Evolutionary conservation across 2,329 filamentous ascomycete species (phyloP).

Genomic region (Chrysosporium keratinophilum): DNA sequence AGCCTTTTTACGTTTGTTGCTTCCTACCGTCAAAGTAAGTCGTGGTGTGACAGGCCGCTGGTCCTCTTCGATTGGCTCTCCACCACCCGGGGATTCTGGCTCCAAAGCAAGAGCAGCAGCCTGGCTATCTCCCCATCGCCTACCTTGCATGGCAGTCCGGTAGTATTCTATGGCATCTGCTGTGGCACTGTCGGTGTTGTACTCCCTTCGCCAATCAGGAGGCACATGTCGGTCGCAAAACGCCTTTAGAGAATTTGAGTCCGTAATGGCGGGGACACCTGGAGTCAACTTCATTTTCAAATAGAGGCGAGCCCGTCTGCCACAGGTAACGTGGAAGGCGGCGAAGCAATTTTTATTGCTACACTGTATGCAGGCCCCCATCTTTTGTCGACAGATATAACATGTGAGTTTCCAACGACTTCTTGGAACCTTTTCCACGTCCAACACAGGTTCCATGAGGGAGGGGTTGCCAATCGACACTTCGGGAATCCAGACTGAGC

Average conservation of each 20-base stretch:
- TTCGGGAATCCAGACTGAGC: constrained; percentile 97
- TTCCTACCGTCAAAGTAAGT: constrained; percentile 42
- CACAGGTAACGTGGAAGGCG: constrained; percentile 95
- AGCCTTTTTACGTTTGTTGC: constrained; percentile 50
- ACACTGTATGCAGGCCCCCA: constrained; percentile 98
- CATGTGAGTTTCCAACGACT: constrained; percentile 87
- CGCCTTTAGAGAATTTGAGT: constrained; percentile 76
- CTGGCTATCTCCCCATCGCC: constrained; percentile 86
- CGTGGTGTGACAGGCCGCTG: constrained; percentile 37
- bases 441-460: constrained; percentile 97
- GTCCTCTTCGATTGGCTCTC: constrained; percentile 40
- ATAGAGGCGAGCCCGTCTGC: constrained; percentile 73
- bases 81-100: constrained; percentile 53
- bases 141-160: constrained; percentile 74
- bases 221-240: constrained; percentile 95
- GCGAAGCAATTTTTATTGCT: constrained; percentile 95
- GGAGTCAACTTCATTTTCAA: constrained; percentile 94
- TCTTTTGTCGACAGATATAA: constrained; percentile 93
- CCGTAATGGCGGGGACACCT: constrained; percentile 64
- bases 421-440: constrained; percentile 93
- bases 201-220: constrained; percentile 74
- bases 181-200: constrained; percentile 69
- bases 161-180: constrained; percentile 81
- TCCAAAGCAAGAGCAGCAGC: constrained; percentile 69
- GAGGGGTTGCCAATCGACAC: constrained; percentile 90